These are phyloP conservation scores for Lepidium didymum DNA, from an alignment of 345 rosid species.

Conservation along the genomic window DNA sequence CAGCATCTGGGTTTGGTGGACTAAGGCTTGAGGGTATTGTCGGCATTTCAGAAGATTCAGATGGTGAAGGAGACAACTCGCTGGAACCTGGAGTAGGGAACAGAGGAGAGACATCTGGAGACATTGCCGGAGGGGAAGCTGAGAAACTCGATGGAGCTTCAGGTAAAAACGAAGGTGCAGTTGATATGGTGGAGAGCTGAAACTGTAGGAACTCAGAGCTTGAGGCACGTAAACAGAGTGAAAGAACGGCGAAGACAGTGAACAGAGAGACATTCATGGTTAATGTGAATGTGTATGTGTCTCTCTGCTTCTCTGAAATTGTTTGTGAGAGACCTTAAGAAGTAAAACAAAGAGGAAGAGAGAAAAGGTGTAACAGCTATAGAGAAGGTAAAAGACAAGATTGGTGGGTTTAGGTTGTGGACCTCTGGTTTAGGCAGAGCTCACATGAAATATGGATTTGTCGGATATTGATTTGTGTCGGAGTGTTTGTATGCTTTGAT, in stretches of 20 bases:
- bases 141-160: slow-evolving; percentile 37
- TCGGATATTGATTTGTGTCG: slow-evolving; percentile 25
- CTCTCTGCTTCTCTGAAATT: neutral
- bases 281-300: neutral
- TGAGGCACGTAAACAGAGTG: slow-evolving; percentile 17
- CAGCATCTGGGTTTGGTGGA: slow-evolving; percentile 68
- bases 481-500: slow-evolving; percentile 27
- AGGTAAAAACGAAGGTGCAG: slow-evolving; percentile 50
- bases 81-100: slow-evolving; percentile 46
- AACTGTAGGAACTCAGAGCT: slow-evolving; percentile 10
- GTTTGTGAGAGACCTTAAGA: slow-evolving; percentile 13
- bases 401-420: slow-evolving; percentile 30
- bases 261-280: slow-evolving; percentile 9
- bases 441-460: slow-evolving; percentile 30
- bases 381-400: slow-evolving; percentile 27
- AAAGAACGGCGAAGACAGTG: neutral
- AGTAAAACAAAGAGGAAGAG: neutral
- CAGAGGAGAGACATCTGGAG: slow-evolving; percentile 54
- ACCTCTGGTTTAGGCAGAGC: slow-evolving; percentile 25
- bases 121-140: slow-evolving; percentile 35
- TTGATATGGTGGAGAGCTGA: slow-evolving; percentile 37
- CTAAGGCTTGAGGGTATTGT: slow-evolving; percentile 76
- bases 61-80: slow-evolving; percentile 39
- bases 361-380: slow-evolving; percentile 19
- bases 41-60: slow-evolving; percentile 45